These are phyloP conservation scores for Gelatoporia subvermispora DNA, from an alignment of 768 basidiomycete species.

Conservation along the genomic window DNA sequence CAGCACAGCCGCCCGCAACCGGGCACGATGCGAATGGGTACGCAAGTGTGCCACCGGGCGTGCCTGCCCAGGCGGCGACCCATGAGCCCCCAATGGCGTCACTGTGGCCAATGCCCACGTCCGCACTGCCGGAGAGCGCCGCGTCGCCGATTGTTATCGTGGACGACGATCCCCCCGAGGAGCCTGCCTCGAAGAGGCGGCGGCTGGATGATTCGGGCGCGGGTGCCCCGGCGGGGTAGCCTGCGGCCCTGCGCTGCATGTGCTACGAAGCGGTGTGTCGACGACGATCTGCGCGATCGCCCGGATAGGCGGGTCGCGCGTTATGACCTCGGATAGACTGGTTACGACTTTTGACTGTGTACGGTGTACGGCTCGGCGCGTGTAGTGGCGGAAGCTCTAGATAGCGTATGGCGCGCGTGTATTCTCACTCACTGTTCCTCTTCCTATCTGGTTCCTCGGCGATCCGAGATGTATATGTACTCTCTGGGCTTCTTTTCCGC, in stretches of 20 bases:
- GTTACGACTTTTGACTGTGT: too few relatives aligned
- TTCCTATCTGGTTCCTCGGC: background rate
- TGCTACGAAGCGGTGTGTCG: too few relatives aligned
- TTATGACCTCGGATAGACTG: too few relatives aligned
- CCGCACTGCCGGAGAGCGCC: constrained; percentile 22
- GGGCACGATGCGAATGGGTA: constrained; percentile 27
- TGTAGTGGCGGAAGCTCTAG: background rate
- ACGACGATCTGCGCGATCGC: background rate
- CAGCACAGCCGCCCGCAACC: constrained; percentile 5
- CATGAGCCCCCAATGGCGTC: constrained; percentile 6
- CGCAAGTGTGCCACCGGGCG: too few relatives aligned
- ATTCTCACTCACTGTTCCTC: too few relatives aligned
- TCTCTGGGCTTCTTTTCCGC: background rate
- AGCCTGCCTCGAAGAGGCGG: constrained; percentile 54
- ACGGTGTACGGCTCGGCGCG: background rate
- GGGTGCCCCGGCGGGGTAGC: constrained; percentile 8
- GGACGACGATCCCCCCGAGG: constrained; percentile 42
- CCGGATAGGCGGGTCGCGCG: too few relatives aligned
- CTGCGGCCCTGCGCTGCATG: background rate
- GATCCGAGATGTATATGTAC: background rate
- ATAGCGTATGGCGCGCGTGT: background rate
- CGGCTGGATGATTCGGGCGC: constrained; percentile 21
- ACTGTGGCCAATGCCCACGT: constrained; percentile 5
- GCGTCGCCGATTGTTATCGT: constrained; percentile 55
- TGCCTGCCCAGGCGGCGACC: constrained; percentile 27